Conservation (phyloP, 345 rosid genomes). For the Rubroshorea leprosula region DNA sequence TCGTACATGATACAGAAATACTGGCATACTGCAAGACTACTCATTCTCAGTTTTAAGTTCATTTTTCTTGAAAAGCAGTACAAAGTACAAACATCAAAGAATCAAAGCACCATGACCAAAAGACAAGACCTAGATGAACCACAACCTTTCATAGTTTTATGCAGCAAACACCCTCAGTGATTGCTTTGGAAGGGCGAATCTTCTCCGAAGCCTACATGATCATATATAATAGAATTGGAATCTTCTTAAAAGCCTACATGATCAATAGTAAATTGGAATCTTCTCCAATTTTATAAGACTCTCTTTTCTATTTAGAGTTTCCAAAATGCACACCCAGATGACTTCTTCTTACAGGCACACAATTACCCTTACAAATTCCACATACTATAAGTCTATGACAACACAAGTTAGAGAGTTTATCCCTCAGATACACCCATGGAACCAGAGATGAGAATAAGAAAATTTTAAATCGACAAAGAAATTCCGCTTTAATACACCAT, state of each 20-base stretch:
- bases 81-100: not conserved
- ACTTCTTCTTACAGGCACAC: not conserved
- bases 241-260: too few species aligned
- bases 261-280: not conserved
- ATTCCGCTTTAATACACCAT: too few species aligned
- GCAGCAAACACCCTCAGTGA: not conserved
- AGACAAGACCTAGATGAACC: not conserved
- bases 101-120: not conserved
- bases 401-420: conserved; percentile 5
- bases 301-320: not conserved
- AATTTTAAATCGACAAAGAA: conserved; percentile 23
- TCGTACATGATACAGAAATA: too few species aligned
- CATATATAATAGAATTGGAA: too few species aligned
- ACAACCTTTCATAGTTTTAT: not conserved
- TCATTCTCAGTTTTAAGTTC: not conserved
- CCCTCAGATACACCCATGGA: conserved; percentile 6
- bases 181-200: not conserved
- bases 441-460: conserved; percentile 1
- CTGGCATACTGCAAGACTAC: too few species aligned
- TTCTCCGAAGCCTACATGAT: too few species aligned
- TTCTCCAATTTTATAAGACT: not conserved
- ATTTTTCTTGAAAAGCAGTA: not conserved
- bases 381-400: too few species aligned
- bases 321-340: not conserved
- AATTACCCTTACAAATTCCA: not conserved